These are phyloP conservation scores for Lactarius evosmus DNA, from an alignment of 768 basidiomycete genomes.

Conservation along the genomic window DNA sequence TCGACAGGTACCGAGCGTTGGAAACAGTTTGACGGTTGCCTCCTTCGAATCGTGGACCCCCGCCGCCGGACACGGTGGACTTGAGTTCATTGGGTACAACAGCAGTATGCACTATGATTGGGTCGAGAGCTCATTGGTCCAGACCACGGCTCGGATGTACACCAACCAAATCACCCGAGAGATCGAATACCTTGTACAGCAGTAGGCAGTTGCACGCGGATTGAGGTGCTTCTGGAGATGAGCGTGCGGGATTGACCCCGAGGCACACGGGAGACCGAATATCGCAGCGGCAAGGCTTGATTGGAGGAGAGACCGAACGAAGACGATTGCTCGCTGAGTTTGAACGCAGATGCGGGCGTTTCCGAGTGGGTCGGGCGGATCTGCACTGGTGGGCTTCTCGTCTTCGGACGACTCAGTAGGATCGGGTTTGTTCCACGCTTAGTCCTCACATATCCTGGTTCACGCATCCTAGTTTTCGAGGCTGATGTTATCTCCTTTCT, in stretches of 20 bases:
- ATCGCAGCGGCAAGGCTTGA: background rate
- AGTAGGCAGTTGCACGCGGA: background rate
- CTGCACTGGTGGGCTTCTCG: background rate
- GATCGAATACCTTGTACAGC: background rate
- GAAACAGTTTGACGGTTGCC: background rate
- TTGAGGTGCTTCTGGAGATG: background rate
- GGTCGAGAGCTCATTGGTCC: background rate
- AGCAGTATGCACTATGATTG: background rate
- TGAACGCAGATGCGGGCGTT: background rate
- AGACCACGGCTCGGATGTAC: background rate
- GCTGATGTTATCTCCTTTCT: background rate
- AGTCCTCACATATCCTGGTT: background rate
- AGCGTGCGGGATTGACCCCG: background rate
- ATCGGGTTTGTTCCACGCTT: background rate
- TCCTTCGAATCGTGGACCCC: background rate
- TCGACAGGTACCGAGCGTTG: background rate
- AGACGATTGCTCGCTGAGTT: conserved; percentile 1
- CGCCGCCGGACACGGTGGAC: background rate
- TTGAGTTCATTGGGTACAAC: background rate
- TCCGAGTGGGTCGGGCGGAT: background rate
- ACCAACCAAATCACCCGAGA: background rate
- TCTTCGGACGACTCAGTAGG: background rate
- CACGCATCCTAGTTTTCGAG: background rate
- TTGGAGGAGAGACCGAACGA: background rate
- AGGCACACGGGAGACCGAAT: background rate